These are phyloP conservation scores for Coleophoma crateriformis DNA, from an alignment of 2,329 filamentous ascomycete genomes.

Conservation along the genomic window DNA sequence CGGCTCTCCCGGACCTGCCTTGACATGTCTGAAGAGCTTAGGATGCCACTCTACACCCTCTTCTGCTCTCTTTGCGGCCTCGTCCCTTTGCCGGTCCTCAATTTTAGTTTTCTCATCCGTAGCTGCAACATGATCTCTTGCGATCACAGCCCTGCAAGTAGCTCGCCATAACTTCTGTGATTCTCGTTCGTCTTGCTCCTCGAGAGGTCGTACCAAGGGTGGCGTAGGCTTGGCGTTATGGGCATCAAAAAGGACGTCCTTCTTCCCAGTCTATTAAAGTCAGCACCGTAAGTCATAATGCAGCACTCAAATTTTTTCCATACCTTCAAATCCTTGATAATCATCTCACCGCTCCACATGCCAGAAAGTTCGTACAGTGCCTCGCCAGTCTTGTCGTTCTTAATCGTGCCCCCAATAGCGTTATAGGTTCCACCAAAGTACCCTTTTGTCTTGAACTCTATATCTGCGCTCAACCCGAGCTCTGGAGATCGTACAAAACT, in stretches of 20 bases:
- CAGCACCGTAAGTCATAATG: neutral
- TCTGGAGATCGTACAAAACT: conserved; percentile 91
- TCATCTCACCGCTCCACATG: conserved; percentile 93
- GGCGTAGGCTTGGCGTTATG: conserved; percentile 69
- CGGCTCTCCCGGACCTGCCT: conserved; percentile 60
- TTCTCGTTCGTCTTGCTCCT: conserved; percentile 85
- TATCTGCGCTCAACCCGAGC: conserved; percentile 76
- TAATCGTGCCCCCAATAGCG: conserved; percentile 87
- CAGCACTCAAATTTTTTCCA: conserved; percentile 20
- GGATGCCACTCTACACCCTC: conserved; percentile 85
- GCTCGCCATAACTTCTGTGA: conserved; percentile 83
- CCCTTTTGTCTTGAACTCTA: conserved; percentile 98
- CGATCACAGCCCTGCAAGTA: conserved; percentile 76
- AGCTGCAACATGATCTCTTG: conserved; percentile 79
- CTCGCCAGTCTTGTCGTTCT: conserved; percentile 81
- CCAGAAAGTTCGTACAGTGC: conserved; percentile 87
- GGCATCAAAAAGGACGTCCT: conserved; percentile 86
- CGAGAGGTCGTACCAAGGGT: conserved; percentile 68
- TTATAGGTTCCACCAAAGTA: conserved; percentile 97
- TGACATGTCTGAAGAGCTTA: conserved; percentile 73
- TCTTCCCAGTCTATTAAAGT: conserved; percentile 69
- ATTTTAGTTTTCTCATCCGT: conserved; percentile 97
- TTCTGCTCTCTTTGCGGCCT: conserved; percentile 73
- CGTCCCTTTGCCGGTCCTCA: conserved; percentile 85
- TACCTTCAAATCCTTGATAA: conserved; percentile 76